Conservation (phyloP, 257 asterid species). For the Solanum sitiens region DNA sequence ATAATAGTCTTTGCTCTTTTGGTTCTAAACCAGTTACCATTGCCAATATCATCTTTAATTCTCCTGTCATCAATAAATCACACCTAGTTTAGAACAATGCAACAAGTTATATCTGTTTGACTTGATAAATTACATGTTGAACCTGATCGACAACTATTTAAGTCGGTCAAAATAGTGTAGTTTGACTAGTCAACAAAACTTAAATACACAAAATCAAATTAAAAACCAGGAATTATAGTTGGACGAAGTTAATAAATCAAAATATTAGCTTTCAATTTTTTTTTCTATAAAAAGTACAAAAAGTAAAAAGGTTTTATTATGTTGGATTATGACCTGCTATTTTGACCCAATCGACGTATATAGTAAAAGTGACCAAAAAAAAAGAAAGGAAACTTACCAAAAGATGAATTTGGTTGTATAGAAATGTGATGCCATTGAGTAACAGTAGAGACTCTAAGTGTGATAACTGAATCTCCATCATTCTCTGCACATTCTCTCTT, state of each 20-base stretch:
- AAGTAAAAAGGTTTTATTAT: background rate
- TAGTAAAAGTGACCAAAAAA: background rate
- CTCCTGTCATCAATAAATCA: conserved; percentile 25
- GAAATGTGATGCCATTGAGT: conserved; percentile 46
- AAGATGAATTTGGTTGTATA: conserved; percentile 59
- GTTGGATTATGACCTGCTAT: background rate
- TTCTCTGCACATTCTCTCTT: conserved; percentile 37
- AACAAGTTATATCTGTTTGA: background rate
- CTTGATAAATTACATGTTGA: too few relatives aligned
- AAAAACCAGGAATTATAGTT: background rate
- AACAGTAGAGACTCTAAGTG: conserved; percentile 52
- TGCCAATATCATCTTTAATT: conserved; percentile 48
- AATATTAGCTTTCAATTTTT: background rate
- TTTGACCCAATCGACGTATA: background rate
- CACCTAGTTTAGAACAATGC: background rate
- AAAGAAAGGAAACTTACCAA: conserved; percentile 39
- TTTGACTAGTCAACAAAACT: background rate
- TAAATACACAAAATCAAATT: background rate
- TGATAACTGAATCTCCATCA: conserved; percentile 27
- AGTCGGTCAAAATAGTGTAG: background rate
- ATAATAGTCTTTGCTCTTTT: conserved; percentile 58
- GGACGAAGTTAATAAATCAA: background rate
- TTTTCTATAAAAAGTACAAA: background rate
- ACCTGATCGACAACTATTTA: background rate
- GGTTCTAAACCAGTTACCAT: conserved; percentile 53